These are phyloP conservation scores for Penicillium paneum DNA, from an alignment of 2,329 filamentous ascomycete genomes.

Conservation along the genomic window DNA sequence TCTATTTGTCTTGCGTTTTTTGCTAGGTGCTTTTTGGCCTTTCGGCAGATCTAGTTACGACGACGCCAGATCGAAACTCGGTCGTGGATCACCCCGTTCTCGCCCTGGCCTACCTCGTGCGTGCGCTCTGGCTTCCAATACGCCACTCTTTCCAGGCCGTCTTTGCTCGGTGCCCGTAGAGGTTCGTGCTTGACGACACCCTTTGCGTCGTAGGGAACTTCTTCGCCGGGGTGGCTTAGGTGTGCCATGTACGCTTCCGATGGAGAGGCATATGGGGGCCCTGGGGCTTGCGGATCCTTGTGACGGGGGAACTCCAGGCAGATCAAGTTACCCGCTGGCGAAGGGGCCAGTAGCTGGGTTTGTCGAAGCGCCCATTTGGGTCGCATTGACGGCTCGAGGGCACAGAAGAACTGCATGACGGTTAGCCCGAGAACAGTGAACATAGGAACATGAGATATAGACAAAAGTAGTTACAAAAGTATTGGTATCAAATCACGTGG, in stretches of 20 bases:
- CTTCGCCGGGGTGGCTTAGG: constrained; percentile 65
- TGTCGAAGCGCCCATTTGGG: constrained; percentile 57
- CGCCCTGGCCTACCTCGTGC: constrained; percentile 52
- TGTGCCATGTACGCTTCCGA: constrained; percentile 70
- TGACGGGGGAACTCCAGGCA: constrained; percentile 76
- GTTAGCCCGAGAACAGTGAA: constrained; percentile 11
- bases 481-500: background rate
- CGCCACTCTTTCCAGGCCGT: constrained; percentile 47
- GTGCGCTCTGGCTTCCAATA: constrained; percentile 58
- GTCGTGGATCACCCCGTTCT: constrained; percentile 41
- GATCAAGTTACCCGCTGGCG: constrained; percentile 50
- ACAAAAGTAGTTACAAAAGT: background rate
- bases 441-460: background rate
- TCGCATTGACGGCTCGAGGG: constrained; percentile 54
- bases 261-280: constrained; percentile 70
- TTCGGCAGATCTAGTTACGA: constrained; percentile 23
- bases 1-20: background rate
- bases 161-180: constrained; percentile 41
- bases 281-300: constrained; percentile 62
- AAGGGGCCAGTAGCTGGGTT: constrained; percentile 51
- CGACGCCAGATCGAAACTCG: constrained; percentile 45
- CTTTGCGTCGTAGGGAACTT: constrained; percentile 59
- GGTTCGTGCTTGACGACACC: constrained; percentile 51
- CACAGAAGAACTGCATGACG: constrained; percentile 56
- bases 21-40: background rate